phyloP scores from a whole-genome alignment of 2,329 filamentous ascomycete species.

The Cercospora sp. region DNA sequence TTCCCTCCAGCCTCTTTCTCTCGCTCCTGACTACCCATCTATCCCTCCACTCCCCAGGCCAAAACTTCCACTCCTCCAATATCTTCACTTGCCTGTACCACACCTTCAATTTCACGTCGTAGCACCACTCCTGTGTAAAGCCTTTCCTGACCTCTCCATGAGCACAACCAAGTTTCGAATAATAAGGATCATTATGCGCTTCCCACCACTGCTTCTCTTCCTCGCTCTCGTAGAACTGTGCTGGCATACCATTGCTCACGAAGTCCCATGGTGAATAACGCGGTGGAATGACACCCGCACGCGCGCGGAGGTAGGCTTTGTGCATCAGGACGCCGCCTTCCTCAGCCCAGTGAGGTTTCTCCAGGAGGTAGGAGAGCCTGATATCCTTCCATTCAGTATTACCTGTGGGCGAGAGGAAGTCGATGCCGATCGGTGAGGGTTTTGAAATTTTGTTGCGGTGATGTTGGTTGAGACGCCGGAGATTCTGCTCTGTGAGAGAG shows the following conservation, averaged over 20 bases:
- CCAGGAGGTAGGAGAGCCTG: background rate
- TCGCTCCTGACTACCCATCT: background rate
- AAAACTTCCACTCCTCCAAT: background rate
- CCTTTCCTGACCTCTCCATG: background rate
- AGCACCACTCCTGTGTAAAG: background rate
- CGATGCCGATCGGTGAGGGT: background rate
- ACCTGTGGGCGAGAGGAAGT: slow-evolving; percentile 6
- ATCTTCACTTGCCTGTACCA: slow-evolving; percentile 2
- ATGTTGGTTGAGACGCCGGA: background rate
- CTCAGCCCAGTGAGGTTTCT: background rate
- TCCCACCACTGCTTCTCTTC: slow-evolving; percentile 13
- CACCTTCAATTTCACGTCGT: background rate
- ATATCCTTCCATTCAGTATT: background rate
- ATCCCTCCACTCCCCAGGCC: background rate
- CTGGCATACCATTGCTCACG: slow-evolving; percentile 4
- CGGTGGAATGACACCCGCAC: background rate
- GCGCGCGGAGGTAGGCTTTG: background rate
- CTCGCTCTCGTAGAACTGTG: background rate
- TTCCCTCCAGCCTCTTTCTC: background rate
- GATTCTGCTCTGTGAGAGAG: slow-evolving; percentile 7
- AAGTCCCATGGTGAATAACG: slow-evolving; percentile 9
- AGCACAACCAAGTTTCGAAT: background rate
- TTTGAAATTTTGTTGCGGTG: background rate
- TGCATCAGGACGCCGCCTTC: background rate
- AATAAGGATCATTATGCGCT: background rate